These are phyloP conservation scores for Lentinula detonsa DNA, from an alignment of 768 basidiomycete species.

Conservation along the genomic window DNA sequence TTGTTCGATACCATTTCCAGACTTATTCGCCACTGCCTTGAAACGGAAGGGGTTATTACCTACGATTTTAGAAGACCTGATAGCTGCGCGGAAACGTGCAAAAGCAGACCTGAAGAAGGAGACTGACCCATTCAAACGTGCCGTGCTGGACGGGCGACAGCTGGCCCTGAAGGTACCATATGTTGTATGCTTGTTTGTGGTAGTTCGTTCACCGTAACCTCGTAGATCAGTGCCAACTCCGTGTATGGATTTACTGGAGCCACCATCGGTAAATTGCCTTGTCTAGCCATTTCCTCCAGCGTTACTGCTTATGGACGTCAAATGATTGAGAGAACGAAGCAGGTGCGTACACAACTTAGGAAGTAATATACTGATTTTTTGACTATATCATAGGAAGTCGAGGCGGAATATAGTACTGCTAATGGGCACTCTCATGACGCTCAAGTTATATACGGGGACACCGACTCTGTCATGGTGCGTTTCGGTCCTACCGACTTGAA, in stretches of 20 bases:
- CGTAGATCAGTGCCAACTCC: slow-evolving; percentile 96
- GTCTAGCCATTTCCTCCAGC: slow-evolving; percentile 93
- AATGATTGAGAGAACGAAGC: slow-evolving; percentile 98
- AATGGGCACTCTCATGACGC: slow-evolving; percentile 88
- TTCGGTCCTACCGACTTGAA: slow-evolving; percentile 88
- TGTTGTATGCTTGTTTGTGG: background rate
- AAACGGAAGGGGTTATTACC: slow-evolving; percentile 87
- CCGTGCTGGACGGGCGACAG: slow-evolving; percentile 95
- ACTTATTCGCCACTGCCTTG: slow-evolving; percentile 72
- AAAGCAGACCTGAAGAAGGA: slow-evolving; percentile 96
- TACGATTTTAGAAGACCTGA: slow-evolving; percentile 88
- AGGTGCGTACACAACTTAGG: slow-evolving; percentile 35
- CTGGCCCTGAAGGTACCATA: slow-evolving; percentile 80
- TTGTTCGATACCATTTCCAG: slow-evolving; percentile 30
- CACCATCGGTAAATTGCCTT: slow-evolving; percentile 94
- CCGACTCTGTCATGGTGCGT: slow-evolving; percentile 98
- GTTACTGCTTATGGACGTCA: slow-evolving; percentile 94
- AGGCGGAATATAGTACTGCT: slow-evolving; percentile 75
- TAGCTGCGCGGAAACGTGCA: slow-evolving; percentile 89
- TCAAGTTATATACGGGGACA: slow-evolving; percentile 96
- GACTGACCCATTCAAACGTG: slow-evolving; percentile 94
- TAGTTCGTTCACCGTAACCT: background rate
- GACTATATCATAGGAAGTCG: slow-evolving; percentile 60
- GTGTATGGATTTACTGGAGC: slow-evolving; percentile 99
- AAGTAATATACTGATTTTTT: background rate